A percentile compares a stretch with the other conserved stretches of the same genome.
These are phyloP conservation scores for Kuraishia floccosa DNA, from an alignment of 805 yeast species.

Conservation along the genomic window DNA sequence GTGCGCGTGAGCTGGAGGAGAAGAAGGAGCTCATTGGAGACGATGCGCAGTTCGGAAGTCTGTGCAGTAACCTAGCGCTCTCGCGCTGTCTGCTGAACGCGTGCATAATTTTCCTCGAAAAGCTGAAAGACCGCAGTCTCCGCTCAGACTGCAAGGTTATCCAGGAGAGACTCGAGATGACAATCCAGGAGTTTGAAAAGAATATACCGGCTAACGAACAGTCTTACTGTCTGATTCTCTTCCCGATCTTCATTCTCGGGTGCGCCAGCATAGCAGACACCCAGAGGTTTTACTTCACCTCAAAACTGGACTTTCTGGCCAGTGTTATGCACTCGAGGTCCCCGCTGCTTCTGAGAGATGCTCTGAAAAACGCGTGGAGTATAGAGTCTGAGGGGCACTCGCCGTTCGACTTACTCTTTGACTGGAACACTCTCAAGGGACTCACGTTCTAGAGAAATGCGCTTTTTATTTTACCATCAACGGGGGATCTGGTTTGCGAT, in stretches of 20 bases:
- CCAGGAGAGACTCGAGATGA: slow-evolving; percentile 5
- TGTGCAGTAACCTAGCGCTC: slow-evolving; percentile 6
- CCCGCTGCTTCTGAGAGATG: too few relatives aligned
- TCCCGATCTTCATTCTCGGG: slow-evolving; percentile 17
- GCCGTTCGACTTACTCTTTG: too few relatives aligned
- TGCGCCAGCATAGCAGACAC: slow-evolving; percentile 12
- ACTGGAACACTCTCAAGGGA: too few relatives aligned
- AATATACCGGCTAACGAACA: slow-evolving; percentile 3
- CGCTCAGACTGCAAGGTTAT: too few relatives aligned
- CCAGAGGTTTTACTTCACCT: slow-evolving; percentile 13
- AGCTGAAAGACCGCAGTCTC: too few relatives aligned
- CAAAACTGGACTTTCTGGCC: too few relatives aligned
- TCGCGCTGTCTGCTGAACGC: slow-evolving; percentile 14
- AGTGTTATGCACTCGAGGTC: too few relatives aligned
- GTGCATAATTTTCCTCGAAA: slow-evolving; percentile 14
- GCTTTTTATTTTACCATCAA: too few relatives aligned
- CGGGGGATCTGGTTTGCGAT: too few relatives aligned
- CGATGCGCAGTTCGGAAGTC: background rate
- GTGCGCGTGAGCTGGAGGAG: background rate
- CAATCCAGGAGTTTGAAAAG: slow-evolving; percentile 6
- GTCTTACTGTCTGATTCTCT: slow-evolving; percentile 3
- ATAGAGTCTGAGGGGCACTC: too few relatives aligned
- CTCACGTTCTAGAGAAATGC: too few relatives aligned
- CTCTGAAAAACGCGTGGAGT: too few relatives aligned
- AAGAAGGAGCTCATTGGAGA: background rate